Base-by-base conservation (phyloP, 2,329 filamentous ascomycete species). In the Penicillium sp. region DNA sequence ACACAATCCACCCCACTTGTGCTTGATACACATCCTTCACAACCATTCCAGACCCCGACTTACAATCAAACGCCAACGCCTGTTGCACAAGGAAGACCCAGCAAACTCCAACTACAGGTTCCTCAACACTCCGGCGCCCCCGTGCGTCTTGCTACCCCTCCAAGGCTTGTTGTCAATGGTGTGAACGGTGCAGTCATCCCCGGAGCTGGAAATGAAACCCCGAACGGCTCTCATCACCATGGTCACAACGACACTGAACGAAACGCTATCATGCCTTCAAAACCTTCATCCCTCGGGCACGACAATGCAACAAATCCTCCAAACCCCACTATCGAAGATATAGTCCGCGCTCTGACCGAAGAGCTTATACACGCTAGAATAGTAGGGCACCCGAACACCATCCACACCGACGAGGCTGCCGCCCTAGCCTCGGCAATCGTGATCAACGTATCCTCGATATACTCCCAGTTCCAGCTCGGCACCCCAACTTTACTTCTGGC, bases 31-130 rank as follows among this genome's bases (percentile, higher is more conserved):
- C 72, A 76, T 45, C 57, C 62, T 36, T 58, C 62, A 10, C 59
- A 50, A 39, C 52, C 54, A 6, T 55, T 58, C 18, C 49, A 56
- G 43, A 53, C 55, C 16, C 39, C 66, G 27, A 38, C 62, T 11
- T 63, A 68, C 40, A 60, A 65, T 31, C 69, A 69, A 40, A 66
- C 60, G 21, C 64, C 64, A 22, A 69, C 58, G 11, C 65, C 65
- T 1, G 54, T 66, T 16, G 50, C 56, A 27, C 58, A 61, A 31
- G 58, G 62, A 8, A 66, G 68, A 48, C 73, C 74, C 10, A 67
- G 65, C 38, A 76, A 73, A 54, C 68, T 77, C 44, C 75, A 77
- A 48, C 57, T 77, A 16, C 75, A 76, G 58, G 75, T 77, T 29
- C 75, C 75, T 7, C 70, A 72, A 39, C 69, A 74, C 40, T 54